Conservation (phyloP, 1,284 basidiomycete species). For the Trametes pubescens region DNA sequence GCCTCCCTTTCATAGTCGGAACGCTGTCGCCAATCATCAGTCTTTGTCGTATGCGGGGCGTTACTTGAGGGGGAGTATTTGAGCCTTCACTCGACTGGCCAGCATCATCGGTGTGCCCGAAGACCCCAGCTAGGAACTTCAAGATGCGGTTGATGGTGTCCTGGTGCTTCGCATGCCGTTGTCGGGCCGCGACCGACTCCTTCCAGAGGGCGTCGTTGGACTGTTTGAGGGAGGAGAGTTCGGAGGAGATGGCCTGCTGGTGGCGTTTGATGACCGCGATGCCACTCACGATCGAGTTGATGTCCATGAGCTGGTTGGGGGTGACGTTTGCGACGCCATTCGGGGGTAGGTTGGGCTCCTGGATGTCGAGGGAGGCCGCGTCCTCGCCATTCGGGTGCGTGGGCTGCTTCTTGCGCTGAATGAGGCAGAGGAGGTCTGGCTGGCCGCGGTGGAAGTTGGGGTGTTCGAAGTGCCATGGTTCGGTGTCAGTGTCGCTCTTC, state of each 20-base stretch:
- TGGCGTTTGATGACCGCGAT: conserved; percentile 92
- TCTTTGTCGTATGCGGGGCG: conserved; percentile 60
- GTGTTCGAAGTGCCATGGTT: conserved; percentile 95
- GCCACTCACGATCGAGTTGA: conserved; percentile 81
- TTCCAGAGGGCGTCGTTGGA: conserved; percentile 94
- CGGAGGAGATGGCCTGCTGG: conserved; percentile 88
- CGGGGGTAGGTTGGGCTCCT: conserved; percentile 35
- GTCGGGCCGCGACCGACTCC: conserved; percentile 84
- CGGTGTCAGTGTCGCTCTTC: conserved; percentile 81
- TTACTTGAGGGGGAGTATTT: conserved; percentile 49
- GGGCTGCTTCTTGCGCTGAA: conserved; percentile 79
- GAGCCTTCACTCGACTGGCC: conserved; percentile 55
- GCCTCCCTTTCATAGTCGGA: conserved; percentile 44
- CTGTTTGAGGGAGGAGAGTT: conserved; percentile 88
- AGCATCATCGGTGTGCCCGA: conserved; percentile 66
- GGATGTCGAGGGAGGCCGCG: conserved; percentile 41
- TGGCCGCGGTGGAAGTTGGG: conserved; percentile 90
- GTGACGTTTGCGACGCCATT: conserved; percentile 40
- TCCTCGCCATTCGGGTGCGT: conserved; percentile 37
- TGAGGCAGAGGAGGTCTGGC: conserved; percentile 89
- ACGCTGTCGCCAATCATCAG: conserved; percentile 73
- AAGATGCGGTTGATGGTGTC: conserved; percentile 98
- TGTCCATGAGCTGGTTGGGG: conserved; percentile 69
- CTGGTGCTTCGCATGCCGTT: conserved; percentile 89
- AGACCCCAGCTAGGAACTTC: conserved; percentile 93